These are phyloP conservation scores for Hygrophorus pudorinus DNA, from an alignment of 768 basidiomycete genomes.

Conservation along the genomic window DNA sequence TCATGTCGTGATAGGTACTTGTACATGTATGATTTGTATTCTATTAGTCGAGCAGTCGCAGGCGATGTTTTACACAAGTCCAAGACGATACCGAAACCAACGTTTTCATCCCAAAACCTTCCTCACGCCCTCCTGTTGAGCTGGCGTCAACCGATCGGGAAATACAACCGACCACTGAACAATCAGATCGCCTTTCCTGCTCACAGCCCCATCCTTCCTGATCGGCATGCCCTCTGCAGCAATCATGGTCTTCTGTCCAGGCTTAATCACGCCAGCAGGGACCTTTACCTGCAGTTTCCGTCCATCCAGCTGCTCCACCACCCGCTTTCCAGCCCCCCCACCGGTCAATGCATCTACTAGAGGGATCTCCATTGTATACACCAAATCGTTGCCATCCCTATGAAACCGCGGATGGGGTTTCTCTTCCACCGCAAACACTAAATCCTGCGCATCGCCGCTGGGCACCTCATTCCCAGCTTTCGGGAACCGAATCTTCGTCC, in stretches of 20 bases:
- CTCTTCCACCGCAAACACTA: constrained; percentile 97
- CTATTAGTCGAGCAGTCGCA: too few species aligned
- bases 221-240: constrained; percentile 87
- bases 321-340: constrained; percentile 22
- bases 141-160: constrained; percentile 62
- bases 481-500: constrained; percentile 89
- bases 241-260: constrained; percentile 62
- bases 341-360: constrained; percentile 80
- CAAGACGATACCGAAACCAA: not conserved
- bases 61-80: too few species aligned
- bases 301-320: constrained; percentile 71
- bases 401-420: constrained; percentile 74
- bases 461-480: constrained; percentile 74
- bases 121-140: constrained; percentile 74
- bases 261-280: constrained; percentile 65
- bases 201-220: constrained; percentile 60
- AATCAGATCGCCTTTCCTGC: constrained; percentile 75
- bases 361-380: constrained; percentile 49
- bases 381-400: constrained; percentile 76
- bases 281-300: constrained; percentile 58
- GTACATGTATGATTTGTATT: too few species aligned
- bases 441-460: constrained; percentile 65
- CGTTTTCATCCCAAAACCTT: constrained; percentile 42
- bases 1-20: too few species aligned
- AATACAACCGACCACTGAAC: constrained; percentile 80